A percentile compares a stretch with the other conserved stretches of the same genome.
These are phyloP conservation scores for Eucalyptus victrix DNA, from an alignment of 345 rosid genomes.

Conservation along the genomic window DNA sequence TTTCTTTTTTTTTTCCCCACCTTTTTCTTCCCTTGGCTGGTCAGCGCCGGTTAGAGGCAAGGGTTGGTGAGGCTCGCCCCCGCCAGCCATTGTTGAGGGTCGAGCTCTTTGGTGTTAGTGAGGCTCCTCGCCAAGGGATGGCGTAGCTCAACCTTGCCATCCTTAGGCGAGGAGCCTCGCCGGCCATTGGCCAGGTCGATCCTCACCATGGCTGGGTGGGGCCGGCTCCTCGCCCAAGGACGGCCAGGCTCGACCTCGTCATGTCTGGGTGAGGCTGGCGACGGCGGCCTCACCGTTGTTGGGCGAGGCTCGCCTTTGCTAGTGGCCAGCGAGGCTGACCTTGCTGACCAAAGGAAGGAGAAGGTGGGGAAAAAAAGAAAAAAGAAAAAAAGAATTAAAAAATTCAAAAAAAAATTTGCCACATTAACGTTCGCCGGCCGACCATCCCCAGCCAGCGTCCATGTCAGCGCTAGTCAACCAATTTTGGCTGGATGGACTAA, in stretches of 20 bases:
- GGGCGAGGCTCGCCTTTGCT: rapidly evolving
- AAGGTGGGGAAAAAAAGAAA: too few relatives aligned
- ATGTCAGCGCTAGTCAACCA: rapidly evolving
- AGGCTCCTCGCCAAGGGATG: too few relatives aligned
- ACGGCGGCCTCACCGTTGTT: rapidly evolving
- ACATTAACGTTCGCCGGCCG: rapidly evolving
- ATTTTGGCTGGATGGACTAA: rapidly evolving
- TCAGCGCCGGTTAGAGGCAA: rapidly evolving
- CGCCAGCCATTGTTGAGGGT: rapidly evolving
- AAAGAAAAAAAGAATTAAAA: too few relatives aligned
- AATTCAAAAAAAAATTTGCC: too few relatives aligned
- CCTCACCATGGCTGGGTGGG: rapidly evolving
- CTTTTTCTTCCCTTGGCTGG: too few relatives aligned
- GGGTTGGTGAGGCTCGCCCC: rapidly evolving
- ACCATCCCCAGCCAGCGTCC: rapidly evolving
- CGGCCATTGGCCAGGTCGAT: rapidly evolving
- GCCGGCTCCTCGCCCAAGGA: too few relatives aligned
- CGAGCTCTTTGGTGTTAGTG: rapidly evolving
- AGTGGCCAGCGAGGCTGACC: rapidly evolving
- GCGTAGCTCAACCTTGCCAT: too few relatives aligned
- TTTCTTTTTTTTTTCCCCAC: too few relatives aligned
- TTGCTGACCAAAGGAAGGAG: rapidly evolving
- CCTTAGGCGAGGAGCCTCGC: too few relatives aligned
- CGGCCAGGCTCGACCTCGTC: too few relatives aligned
- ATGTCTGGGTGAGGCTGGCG: too few relatives aligned